phyloP scores from a whole-genome alignment of 192 early-diverging fungal species.

The Umbelopsis sp. region DNA sequence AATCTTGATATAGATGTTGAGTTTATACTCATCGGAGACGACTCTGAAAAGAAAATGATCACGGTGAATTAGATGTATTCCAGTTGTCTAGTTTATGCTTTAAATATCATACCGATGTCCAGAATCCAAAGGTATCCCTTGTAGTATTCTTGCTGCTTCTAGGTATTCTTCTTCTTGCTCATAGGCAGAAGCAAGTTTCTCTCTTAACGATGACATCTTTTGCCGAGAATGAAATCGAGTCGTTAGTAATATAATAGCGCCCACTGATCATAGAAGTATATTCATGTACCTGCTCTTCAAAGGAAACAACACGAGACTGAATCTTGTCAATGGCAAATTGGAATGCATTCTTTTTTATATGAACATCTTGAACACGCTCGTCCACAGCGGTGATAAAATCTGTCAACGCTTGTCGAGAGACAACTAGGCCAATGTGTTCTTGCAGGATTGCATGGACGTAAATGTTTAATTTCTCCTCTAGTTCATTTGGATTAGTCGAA shows the following conservation, averaged over 20 bases:
- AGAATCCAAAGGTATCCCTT: slow-evolving; percentile 90
- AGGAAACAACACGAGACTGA: slow-evolving; percentile 73
- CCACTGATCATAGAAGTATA: not conserved
- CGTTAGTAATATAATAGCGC: not conserved
- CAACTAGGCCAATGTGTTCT: slow-evolving; percentile 72
- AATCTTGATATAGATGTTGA: slow-evolving; percentile 82
- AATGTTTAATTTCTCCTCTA: slow-evolving; percentile 23
- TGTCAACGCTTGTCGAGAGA: slow-evolving; percentile 70
- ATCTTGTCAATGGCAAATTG: slow-evolving; percentile 68
- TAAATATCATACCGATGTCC: slow-evolving; percentile 62
- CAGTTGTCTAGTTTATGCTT: not conserved
- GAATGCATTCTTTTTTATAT: slow-evolving; percentile 60
- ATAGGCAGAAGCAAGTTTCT: slow-evolving; percentile 73
- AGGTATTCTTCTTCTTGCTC: slow-evolving; percentile 76
- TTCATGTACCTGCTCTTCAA: slow-evolving; percentile 75
- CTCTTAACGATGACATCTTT: slow-evolving; percentile 71
- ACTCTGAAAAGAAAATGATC: slow-evolving; percentile 34
- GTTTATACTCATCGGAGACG: slow-evolving; percentile 67
- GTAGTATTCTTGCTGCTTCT: slow-evolving; percentile 85
- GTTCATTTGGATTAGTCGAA: not conserved
- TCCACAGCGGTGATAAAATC: slow-evolving; percentile 70
- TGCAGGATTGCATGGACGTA: slow-evolving; percentile 62
- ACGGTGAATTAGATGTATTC: not conserved
- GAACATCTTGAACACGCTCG: slow-evolving; percentile 42
- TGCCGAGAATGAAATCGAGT: not conserved